Evolutionary conservation across 441 rosid species (phyloP).

Genomic region (Populus trichocarpa): DNA sequence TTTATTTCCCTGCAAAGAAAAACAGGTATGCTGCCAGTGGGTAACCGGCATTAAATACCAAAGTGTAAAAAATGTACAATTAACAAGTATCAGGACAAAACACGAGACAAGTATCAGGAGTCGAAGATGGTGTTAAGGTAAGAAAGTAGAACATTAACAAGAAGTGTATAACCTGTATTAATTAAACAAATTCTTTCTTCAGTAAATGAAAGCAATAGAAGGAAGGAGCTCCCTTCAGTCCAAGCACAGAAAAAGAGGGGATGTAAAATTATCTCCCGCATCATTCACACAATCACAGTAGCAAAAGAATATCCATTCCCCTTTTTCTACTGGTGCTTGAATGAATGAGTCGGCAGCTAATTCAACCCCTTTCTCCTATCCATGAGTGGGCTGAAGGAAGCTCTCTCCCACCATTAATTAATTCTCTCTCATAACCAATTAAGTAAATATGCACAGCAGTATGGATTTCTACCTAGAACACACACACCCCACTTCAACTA

Average conservation of each 20-base stretch:
- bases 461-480: background rate
- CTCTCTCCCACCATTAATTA: conserved; percentile 43
- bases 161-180: background rate
- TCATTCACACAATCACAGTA: conserved; percentile 87
- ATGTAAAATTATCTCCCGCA: conserved; percentile 81
- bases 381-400: conserved; percentile 83
- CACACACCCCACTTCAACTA: background rate
- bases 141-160: background rate
- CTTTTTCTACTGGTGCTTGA: conserved; percentile 53
- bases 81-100: background rate
- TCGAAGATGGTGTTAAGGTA: background rate
- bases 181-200: background rate
- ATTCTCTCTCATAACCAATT: background rate
- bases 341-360: conserved; percentile 94
- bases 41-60: background rate
- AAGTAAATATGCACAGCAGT: no score
- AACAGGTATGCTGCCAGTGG: background rate
- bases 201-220: conserved; percentile 20
- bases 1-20: background rate
- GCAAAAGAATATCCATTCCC: conserved; percentile 14
- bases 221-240: conserved; percentile 98
- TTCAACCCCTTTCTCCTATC: conserved; percentile 62
- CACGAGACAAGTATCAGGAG: background rate
- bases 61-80: background rate
- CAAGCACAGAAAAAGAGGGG: conserved; percentile 66